These are phyloP conservation scores for Xylaria polymorpha DNA, from an alignment of 2,329 filamentous ascomycete genomes.

Conservation along the genomic window DNA sequence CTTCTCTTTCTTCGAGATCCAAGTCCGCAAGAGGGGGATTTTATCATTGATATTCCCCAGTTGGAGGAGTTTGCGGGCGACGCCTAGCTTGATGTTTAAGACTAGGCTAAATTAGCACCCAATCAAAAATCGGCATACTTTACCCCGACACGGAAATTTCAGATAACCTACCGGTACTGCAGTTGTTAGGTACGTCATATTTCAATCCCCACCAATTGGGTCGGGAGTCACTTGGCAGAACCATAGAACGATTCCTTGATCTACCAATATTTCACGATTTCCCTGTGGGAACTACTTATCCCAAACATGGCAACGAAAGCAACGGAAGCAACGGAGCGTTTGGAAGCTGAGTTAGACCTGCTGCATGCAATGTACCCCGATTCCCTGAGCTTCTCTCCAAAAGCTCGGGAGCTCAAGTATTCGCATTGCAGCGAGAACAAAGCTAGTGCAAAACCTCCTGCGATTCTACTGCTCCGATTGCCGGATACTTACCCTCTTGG, in stretches of 20 bases:
- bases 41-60: no score
- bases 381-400: constrained; percentile 36
- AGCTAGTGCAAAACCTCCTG: not conserved
- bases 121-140: no score
- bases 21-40: no score
- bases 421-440: constrained; percentile 11
- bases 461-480: constrained; percentile 38
- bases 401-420: constrained; percentile 40
- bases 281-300: not conserved
- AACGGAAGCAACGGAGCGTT: constrained; percentile 31
- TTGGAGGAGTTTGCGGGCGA: no score
- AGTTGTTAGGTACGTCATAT: constrained; percentile 29
- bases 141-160: no score
- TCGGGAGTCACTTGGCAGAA: not conserved
- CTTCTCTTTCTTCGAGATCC: no score
- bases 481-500: constrained; percentile 40
- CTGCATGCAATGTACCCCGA: constrained; percentile 42
- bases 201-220: constrained; percentile 7
- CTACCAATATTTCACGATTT: not conserved
- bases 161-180: constrained; percentile 2
- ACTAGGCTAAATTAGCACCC: no score
- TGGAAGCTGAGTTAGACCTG: constrained; percentile 31
- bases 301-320: constrained; percentile 30
- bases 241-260: not conserved
- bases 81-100: no score